These are phyloP conservation scores for Sphaerulina vaccinii DNA, from an alignment of 2,329 filamentous ascomycete genomes.

Conservation along the genomic window DNA sequence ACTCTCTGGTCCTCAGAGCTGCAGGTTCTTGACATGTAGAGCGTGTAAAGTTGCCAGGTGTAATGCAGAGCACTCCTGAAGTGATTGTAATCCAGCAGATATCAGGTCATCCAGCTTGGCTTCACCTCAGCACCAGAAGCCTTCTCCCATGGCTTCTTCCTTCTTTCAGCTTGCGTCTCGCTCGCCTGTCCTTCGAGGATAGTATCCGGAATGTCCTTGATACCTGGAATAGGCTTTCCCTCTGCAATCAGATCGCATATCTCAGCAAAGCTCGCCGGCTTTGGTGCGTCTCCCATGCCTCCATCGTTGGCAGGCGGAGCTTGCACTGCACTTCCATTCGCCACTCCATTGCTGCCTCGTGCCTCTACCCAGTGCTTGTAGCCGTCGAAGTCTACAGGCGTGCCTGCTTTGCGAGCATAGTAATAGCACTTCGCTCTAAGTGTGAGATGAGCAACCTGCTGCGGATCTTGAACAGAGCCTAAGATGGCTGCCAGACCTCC, in stretches of 20 bases:
- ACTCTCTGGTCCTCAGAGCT: neutral
- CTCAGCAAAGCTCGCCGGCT: slow-evolving; percentile 79
- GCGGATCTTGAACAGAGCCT: slow-evolving; percentile 55
- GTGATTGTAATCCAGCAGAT: neutral
- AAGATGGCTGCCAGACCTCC: slow-evolving; percentile 66
- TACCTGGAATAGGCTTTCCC: slow-evolving; percentile 80
- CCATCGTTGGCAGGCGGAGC: slow-evolving; percentile 13
- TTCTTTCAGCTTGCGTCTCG: slow-evolving; percentile 50
- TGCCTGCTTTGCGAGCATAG: slow-evolving; percentile 50
- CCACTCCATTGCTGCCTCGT: slow-evolving; percentile 1
- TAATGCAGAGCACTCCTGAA: neutral
- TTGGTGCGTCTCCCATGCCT: slow-evolving; percentile 57
- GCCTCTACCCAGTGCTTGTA: slow-evolving; percentile 65
- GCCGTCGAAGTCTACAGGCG: slow-evolving; percentile 60
- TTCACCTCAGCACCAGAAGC: slow-evolving; percentile 35
- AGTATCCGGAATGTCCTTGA: slow-evolving; percentile 80
- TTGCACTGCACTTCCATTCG: slow-evolving; percentile 5
- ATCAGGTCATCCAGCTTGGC: slow-evolving; percentile 32
- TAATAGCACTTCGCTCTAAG: slow-evolving; percentile 70
- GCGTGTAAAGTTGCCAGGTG: neutral
- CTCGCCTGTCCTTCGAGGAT: slow-evolving; percentile 69
- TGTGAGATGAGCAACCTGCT: slow-evolving; percentile 58
- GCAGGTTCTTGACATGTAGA: neutral
- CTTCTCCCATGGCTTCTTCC: slow-evolving; percentile 80
- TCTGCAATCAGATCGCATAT: slow-evolving; percentile 82